Evolutionary conservation across 83 land plant genomes (phyloP).

Genomic region (Thuja plicata): DNA sequence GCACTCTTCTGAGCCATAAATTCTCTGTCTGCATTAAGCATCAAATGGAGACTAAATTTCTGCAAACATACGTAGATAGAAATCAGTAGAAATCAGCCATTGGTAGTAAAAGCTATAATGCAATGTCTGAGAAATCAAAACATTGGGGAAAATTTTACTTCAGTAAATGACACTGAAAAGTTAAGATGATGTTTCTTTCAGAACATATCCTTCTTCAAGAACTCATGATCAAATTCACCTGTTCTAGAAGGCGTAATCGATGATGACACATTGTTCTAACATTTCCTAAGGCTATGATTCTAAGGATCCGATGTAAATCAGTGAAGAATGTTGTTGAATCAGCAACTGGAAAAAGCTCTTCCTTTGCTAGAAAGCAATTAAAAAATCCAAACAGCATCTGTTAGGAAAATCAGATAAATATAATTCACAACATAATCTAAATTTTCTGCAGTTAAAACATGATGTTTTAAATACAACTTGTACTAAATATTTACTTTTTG

Average conservation of each 20-base stretch:
- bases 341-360: slow-evolving; percentile 78
- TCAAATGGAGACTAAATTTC: slow-evolving; percentile 95
- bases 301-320: slow-evolving; percentile 84
- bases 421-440: not conserved
- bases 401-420: not conserved
- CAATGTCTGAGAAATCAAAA: not conserved
- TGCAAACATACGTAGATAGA: slow-evolving; percentile 30
- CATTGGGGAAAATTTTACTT: not conserved
- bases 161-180: not conserved
- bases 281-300: slow-evolving; percentile 80
- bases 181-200: not conserved
- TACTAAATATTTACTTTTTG: not conserved
- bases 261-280: slow-evolving; percentile 86
- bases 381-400: not conserved
- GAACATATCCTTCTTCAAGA: not conserved
- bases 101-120: not conserved
- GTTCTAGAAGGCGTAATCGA: slow-evolving; percentile 82
- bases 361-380: slow-evolving; percentile 48
- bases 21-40: slow-evolving; percentile 97
- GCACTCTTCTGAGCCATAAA: slow-evolving; percentile 99
- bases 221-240: slow-evolving; percentile 38
- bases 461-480: not conserved
- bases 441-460: not conserved
- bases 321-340: slow-evolving; percentile 98
- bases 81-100: slow-evolving; percentile 11